A percentile compares a stretch with the other conserved stretches of the same genome.
These are phyloP conservation scores for Fragaria ananassa DNA, from an alignment of 306 rosid genomes.

Conservation along the genomic window DNA sequence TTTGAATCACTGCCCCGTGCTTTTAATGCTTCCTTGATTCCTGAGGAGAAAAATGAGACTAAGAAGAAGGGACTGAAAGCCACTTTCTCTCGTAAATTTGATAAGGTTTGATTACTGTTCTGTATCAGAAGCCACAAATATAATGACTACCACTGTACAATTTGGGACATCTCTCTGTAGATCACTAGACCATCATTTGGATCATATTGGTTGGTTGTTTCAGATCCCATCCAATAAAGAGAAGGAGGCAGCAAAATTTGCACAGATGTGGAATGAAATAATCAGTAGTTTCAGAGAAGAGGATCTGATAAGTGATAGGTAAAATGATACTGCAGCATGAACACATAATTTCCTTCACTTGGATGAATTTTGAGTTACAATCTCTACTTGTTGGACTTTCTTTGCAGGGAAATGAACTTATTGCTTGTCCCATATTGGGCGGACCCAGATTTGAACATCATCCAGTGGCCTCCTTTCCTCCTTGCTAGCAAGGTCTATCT, in stretches of 20 bases:
- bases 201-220: conserved; percentile 24
- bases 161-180: conserved; percentile 5
- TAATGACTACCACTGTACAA: conserved; percentile 1
- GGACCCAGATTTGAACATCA: conserved; percentile 63
- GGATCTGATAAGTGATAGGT: conserved; percentile 85
- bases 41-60: conserved; percentile 48
- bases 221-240: conserved; percentile 61
- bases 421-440: conserved; percentile 88
- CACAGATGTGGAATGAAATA: conserved; percentile 91
- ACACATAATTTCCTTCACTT: neutral
- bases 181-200: neutral
- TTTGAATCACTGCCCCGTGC: conserved; percentile 85
- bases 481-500: conserved; percentile 91
- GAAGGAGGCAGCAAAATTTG: conserved; percentile 78
- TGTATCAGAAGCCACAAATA: conserved; percentile 15
- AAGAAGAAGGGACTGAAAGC: conserved; percentile 64
- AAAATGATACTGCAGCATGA: conserved; percentile 17
- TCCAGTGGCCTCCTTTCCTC: conserved; percentile 98
- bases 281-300: conserved; percentile 88
- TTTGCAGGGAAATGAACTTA: conserved; percentile 84
- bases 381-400: conserved; percentile 11
- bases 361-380: conserved; percentile 5
- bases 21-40: conserved; percentile 76
- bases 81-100: conserved; percentile 59
- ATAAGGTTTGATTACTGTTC: conserved; percentile 55